These are phyloP conservation scores for Colletotrichum lini DNA, from an alignment of 2,329 filamentous ascomycete species.

Conservation along the genomic window DNA sequence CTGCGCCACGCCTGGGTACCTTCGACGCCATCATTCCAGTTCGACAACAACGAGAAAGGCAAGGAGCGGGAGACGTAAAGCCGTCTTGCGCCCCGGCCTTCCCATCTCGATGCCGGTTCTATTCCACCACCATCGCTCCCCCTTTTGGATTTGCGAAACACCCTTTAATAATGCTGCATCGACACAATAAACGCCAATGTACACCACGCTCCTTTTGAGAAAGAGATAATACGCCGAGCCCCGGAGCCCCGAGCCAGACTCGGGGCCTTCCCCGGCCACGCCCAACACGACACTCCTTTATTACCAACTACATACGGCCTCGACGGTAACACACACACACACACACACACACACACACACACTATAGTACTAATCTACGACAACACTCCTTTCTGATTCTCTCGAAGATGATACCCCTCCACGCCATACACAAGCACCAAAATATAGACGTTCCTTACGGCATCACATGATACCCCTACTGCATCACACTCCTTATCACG, in stretches of 20 bases:
- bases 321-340: background rate
- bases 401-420: constrained; percentile 53
- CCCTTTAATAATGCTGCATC: constrained; percentile 47
- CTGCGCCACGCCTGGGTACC: constrained; percentile 29
- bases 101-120: constrained; percentile 48
- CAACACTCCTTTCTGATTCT: constrained; percentile 51
- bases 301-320: constrained; percentile 32
- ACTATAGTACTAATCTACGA: constrained; percentile 28
- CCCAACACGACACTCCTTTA: constrained; percentile 57
- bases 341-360: background rate
- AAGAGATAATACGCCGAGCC: constrained; percentile 42
- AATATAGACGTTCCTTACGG: constrained; percentile 41
- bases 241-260: constrained; percentile 46
- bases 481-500: constrained; percentile 54
- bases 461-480: constrained; percentile 45
- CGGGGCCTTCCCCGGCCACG: background rate
- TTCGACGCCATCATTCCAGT: constrained; percentile 23
- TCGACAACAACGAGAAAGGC: constrained; percentile 42
- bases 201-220: constrained; percentile 52
- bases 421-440: constrained; percentile 8
- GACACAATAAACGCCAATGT: constrained; percentile 54
- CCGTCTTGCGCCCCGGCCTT: constrained; percentile 49
- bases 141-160: constrained; percentile 41
- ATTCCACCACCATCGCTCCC: constrained; percentile 43
- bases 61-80: constrained; percentile 49